A percentile compares a stretch with the other conserved stretches of the same genome.
These are phyloP conservation scores for Claviceps capensis DNA, from an alignment of 2,329 filamentous ascomycete genomes.

Conservation along the genomic window DNA sequence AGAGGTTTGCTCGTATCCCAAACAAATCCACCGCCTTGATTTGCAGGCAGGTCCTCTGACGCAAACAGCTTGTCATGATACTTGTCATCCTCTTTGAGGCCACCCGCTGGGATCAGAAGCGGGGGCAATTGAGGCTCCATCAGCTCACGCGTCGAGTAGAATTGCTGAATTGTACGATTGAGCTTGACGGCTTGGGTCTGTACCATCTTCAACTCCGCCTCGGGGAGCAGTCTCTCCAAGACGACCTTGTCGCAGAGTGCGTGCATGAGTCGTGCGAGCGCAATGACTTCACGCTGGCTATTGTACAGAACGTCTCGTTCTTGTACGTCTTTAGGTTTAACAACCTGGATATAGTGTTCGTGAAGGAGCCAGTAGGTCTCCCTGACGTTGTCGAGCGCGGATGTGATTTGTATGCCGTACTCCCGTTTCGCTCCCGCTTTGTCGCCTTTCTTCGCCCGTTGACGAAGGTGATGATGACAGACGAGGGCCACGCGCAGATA, in stretches of 20 bases:
- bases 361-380: conserved; percentile 29
- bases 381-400: conserved; percentile 38
- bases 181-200: conserved; percentile 20
- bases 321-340: conserved; percentile 12
- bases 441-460: conserved; percentile 17
- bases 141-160: conserved; percentile 21
- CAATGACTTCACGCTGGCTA: conserved; percentile 26
- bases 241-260: conserved; percentile 30
- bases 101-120: neutral
- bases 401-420: conserved; percentile 36
- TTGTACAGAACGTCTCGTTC: conserved; percentile 19
- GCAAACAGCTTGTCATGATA: conserved; percentile 1
- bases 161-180: conserved; percentile 23
- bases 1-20: conserved; percentile 19
- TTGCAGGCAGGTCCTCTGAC: conserved; percentile 3
- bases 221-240: conserved; percentile 25
- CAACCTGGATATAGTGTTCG: conserved; percentile 21
- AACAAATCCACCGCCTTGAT: conserved; percentile 14
- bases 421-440: conserved; percentile 23
- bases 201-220: conserved; percentile 19
- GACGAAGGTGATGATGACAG: conserved; percentile 27
- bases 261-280: conserved; percentile 32
- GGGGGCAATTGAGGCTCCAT: conserved; percentile 19
- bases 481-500: conserved; percentile 44
- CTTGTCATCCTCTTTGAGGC: conserved; percentile 8